phyloP scores from a whole-genome alignment of 2,329 filamentous ascomycete species.

The Periconia digitata region DNA sequence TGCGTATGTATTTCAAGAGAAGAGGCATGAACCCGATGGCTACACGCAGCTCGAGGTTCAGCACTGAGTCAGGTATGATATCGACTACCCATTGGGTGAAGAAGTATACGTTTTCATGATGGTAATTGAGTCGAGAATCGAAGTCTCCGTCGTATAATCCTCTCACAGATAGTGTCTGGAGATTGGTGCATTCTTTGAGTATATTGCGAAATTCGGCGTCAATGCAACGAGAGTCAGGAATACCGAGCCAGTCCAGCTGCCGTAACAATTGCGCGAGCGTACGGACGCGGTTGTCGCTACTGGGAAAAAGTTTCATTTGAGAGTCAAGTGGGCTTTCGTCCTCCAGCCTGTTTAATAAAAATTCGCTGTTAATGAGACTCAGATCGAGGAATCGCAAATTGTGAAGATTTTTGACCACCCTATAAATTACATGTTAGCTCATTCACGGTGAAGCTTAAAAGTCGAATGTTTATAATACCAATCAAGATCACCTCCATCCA shows the following conservation, averaged over 20 bases:
- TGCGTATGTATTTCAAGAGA: constrained; percentile 12
- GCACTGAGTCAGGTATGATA: constrained; percentile 11
- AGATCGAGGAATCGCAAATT: constrained; percentile 22
- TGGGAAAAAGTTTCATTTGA: neutral
- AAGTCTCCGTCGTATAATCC: constrained; percentile 10
- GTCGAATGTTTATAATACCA: constrained; percentile 14
- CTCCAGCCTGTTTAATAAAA: too few relatives aligned
- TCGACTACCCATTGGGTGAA: constrained; percentile 9
- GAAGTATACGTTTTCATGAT: constrained; percentile 19
- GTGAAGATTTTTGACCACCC: constrained; percentile 17
- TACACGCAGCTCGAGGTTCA: constrained; percentile 22
- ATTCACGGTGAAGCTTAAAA: neutral
- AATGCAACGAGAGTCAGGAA: constrained; percentile 7
- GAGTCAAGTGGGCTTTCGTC: neutral
- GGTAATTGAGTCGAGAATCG: neutral
- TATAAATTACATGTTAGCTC: neutral
- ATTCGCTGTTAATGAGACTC: constrained; percentile 20
- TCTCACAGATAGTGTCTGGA: constrained; percentile 25
- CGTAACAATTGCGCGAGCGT: neutral
- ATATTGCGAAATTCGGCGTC: neutral
- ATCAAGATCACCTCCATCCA: constrained; percentile 19
- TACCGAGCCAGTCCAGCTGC: constrained; percentile 21
- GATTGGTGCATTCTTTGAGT: constrained; percentile 8
- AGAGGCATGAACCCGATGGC: constrained; percentile 14
- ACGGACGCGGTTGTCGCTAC: too few relatives aligned